These are phyloP conservation scores for Penicillium frequentans DNA, from an alignment of 2,329 filamentous ascomycete genomes.

Conservation along the genomic window DNA sequence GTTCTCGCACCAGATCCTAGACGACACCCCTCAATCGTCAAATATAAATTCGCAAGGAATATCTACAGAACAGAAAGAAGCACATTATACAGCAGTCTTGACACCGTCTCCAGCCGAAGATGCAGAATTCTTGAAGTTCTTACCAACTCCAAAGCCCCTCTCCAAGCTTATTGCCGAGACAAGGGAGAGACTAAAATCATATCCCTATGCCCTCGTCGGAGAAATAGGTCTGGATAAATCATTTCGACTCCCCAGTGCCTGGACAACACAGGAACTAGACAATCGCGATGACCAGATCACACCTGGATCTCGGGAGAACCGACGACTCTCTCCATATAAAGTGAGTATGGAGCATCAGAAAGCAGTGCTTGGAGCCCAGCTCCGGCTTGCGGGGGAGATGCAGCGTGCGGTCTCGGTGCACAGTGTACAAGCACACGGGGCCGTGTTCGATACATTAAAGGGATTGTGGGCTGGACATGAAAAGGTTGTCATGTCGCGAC, in stretches of 20 bases:
- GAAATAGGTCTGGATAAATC: constrained; percentile 63
- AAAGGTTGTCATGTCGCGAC: constrained; percentile 50
- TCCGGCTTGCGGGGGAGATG: constrained; percentile 60
- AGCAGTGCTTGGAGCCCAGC: constrained; percentile 56
- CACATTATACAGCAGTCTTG: constrained; percentile 58
- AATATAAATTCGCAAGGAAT: not conserved
- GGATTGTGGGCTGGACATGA: constrained; percentile 61
- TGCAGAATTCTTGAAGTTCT: constrained; percentile 46
- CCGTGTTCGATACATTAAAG: constrained; percentile 56
- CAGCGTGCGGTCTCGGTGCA: constrained; percentile 60
- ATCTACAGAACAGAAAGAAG: constrained; percentile 29
- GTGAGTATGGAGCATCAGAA: constrained; percentile 61
- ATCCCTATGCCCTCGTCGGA: constrained; percentile 59
- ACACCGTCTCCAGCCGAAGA: constrained; percentile 49
- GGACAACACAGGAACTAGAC: constrained; percentile 37
- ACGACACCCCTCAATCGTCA: constrained; percentile 34
- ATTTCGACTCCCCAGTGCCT: constrained; percentile 60
- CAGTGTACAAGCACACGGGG: constrained; percentile 63
- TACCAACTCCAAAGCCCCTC: constrained; percentile 57
- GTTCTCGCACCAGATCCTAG: constrained; percentile 64
- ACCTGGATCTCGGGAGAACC: constrained; percentile 61
- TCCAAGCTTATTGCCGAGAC: constrained; percentile 54
- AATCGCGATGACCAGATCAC: constrained; percentile 47
- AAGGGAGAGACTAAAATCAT: constrained; percentile 46
- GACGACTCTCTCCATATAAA: constrained; percentile 57